Percentiles rank a stretch among this genome's conserved stretches.
Conservation (phyloP, 192 early-diverging fungal genomes). For the Coemansia sp. region DNA sequence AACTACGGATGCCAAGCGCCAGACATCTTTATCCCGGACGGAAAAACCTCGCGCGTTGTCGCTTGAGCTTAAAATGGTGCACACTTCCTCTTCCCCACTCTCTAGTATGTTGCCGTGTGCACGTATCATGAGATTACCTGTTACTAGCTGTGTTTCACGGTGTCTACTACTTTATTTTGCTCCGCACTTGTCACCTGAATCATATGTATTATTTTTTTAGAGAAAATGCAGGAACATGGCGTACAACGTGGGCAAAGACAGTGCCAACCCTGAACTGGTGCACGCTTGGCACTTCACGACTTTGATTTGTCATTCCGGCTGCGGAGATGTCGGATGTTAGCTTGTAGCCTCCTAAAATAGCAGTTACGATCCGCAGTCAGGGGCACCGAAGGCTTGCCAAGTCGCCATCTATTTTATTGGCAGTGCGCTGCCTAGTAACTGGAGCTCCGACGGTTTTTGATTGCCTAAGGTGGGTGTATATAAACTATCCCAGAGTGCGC, state of each 20-base stretch:
- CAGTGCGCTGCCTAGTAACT: neutral
- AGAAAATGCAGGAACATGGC: neutral
- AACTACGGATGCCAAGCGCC: neutral
- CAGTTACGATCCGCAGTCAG: slow-evolving; percentile 9
- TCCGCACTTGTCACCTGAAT: neutral
- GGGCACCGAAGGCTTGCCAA: neutral
- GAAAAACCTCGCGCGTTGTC: neutral
- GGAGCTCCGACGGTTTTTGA: neutral
- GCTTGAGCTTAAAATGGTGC: neutral
- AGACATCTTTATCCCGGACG: neutral
- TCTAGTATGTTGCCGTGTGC: neutral
- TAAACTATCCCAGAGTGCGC: neutral
- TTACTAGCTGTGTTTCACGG: slow-evolving; percentile 1
- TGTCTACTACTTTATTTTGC: neutral
- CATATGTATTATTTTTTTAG: neutral
- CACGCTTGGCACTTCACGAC: neutral
- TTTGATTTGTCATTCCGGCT: neutral
- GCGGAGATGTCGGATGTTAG: neutral
- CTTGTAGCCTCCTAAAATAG: too few species aligned
- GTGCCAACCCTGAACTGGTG: neutral
- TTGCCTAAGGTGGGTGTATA: neutral
- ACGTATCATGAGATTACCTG: neutral
- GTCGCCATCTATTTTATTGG: neutral
- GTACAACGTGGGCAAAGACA: neutral
- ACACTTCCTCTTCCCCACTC: neutral